Base-by-base conservation (phyloP, 768 basidiomycete species). In the Mycena belliarum region DNA sequence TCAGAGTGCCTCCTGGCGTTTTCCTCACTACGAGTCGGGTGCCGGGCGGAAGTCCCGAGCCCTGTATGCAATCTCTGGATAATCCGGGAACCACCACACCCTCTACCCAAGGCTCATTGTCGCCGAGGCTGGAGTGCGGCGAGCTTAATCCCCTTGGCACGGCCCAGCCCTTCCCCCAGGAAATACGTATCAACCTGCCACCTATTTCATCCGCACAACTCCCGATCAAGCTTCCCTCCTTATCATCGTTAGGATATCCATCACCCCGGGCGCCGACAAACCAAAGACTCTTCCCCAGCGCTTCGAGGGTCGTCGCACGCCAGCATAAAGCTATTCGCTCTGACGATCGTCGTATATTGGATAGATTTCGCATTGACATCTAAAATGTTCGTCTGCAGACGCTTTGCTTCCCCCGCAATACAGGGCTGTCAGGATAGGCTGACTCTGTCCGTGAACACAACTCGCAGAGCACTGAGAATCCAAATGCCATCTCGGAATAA, bases 1-100 rank as follows among this genome's bases (percentile, higher is more conserved):
- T 84, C 53, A 70, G 71, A n/a, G 73, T 82, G 23, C 82, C 82
- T 1, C 70, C 75, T 35, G 80, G 81, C 35, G 69, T 84, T 14
- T 84, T 80, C 61, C 68, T 76, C 12, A 79, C 79, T 14, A 77
- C 75, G 29, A 82, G 77, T 48, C 52, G 60, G 12, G 26, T 44
- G 14, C 32, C 11, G 18, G 26, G n/a, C n/a, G 57, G 50, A 6
- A 32, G 35, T 16, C 26, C 52, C 23, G 61, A 47, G 45, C 23
- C 42, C 55, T 41, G n/a, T n/a, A n/a, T n/a, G n/a, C 21, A 35
- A 3, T 46, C 55, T n/a, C 18, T 40, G 20, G 29, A 37, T 6
- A 9, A 24, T 15, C 44, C 49, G 23, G 45, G 37, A 5, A 15
- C 35, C 8, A 16, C 26, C 1, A 42, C 42, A 6, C 15, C 24